These are phyloP conservation scores for Xerocomus brunneocitrinus DNA, from an alignment of 768 basidiomycete genomes.

Conservation along the genomic window DNA sequence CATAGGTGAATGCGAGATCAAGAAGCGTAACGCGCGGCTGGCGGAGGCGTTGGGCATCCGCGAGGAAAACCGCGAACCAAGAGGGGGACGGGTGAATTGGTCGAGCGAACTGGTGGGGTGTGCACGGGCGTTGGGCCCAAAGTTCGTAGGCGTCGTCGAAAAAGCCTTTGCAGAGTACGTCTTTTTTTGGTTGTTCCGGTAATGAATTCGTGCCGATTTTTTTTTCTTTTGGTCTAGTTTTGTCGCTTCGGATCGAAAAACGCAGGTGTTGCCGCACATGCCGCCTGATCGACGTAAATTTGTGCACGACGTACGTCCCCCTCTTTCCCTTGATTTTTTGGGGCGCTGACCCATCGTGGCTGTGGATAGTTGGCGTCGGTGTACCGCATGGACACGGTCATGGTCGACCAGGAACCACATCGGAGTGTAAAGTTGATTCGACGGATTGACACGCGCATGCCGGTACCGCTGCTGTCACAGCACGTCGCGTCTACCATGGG, in stretches of 20 bases:
- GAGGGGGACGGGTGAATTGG: slow-evolving; percentile 46
- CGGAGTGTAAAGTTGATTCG: slow-evolving; percentile 80
- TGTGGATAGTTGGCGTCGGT: slow-evolving; percentile 57
- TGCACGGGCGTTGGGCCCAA: slow-evolving; percentile 44
- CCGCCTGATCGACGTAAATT: slow-evolving; percentile 76
- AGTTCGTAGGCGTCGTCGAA: slow-evolving; percentile 73
- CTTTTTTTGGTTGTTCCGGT: neutral
- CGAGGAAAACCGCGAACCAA: slow-evolving; percentile 38
- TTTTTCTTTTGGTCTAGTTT: slow-evolving; percentile 38
- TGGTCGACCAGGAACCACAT: slow-evolving; percentile 90
- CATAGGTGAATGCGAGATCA: slow-evolving; percentile 75
- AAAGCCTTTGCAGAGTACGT: slow-evolving; percentile 77
- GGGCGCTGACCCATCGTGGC: neutral
- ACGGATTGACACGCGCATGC: slow-evolving; percentile 78
- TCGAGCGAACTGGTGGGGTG: slow-evolving; percentile 58
- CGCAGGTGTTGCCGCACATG: slow-evolving; percentile 78
- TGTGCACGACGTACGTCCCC: slow-evolving; percentile 60
- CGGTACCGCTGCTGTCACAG: slow-evolving; percentile 63
- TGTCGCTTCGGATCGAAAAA: slow-evolving; percentile 57
- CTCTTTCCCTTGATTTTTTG: neutral
- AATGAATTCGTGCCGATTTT: neutral
- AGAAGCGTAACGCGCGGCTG: slow-evolving; percentile 80
- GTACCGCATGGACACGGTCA: slow-evolving; percentile 79
- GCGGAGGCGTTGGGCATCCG: slow-evolving; percentile 92
- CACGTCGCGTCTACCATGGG: slow-evolving; percentile 44